Conservation (phyloP, 176 grass and related monocot species). For the Hyparrhenia diplandra region DNA sequence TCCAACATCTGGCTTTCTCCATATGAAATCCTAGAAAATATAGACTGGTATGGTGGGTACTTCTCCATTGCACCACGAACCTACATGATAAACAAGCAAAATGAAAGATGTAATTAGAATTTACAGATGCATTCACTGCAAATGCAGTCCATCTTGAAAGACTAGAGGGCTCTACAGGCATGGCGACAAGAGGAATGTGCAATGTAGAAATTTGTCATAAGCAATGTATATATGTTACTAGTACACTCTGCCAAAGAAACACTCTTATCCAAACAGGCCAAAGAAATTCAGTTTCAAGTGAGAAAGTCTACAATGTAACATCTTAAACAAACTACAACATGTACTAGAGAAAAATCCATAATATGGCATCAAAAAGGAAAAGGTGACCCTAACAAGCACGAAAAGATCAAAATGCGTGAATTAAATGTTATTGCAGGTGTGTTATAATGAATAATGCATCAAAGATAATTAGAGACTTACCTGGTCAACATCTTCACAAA, state of each 20-base stretch:
- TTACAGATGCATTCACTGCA: background rate
- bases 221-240: background rate
- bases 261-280: background rate
- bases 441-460: background rate
- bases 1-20: slow-evolving; percentile 98
- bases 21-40: slow-evolving; percentile 86
- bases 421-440: background rate
- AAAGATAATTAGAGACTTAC: slow-evolving; percentile 34
- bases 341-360: background rate
- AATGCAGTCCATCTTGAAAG: slow-evolving; percentile 14
- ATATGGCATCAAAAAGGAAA: background rate
- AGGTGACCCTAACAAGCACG: background rate
- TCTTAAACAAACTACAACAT: background rate
- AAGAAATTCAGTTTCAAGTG: slow-evolving; percentile 2
- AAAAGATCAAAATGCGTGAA: background rate
- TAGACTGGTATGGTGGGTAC: slow-evolving; percentile 90
- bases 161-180: background rate
- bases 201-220: background rate
- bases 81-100: slow-evolving; percentile 28
- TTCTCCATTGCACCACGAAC: slow-evolving; percentile 95
- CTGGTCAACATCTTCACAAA: slow-evolving; percentile 99
- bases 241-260: background rate
- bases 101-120: background rate
- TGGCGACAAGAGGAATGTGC: background rate
- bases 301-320: background rate